Percentiles rank a stretch among this genome's conserved stretches.
phyloP scores from a whole-genome alignment of 2,329 filamentous ascomycete species.

The Periconia digitata region DNA sequence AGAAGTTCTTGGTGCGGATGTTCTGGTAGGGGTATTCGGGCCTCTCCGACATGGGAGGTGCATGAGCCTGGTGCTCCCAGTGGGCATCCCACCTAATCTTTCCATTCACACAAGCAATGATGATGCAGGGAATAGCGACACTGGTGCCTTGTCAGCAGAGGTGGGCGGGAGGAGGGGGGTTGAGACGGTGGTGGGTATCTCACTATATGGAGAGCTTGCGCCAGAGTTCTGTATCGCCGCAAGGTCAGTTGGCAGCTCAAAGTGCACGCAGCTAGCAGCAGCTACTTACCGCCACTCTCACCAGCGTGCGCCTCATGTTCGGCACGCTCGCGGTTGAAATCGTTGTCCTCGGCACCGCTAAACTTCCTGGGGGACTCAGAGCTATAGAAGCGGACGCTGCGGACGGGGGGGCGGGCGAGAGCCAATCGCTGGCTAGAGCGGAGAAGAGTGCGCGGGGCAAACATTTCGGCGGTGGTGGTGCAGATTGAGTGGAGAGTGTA shows the following conservation, averaged over 20 bases:
- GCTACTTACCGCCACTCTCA: constrained; percentile 72
- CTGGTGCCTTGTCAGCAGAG: constrained; percentile 52
- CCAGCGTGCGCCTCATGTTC: constrained; percentile 89
- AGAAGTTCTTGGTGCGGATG: constrained; percentile 93
- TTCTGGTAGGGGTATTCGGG: constrained; percentile 97
- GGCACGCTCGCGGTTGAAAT: constrained; percentile 88
- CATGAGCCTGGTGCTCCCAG: constrained; percentile 92
- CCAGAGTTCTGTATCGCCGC: constrained; percentile 72
- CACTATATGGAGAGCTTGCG: constrained; percentile 96
- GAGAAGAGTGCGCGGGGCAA: constrained; percentile 34
- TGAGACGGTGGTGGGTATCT: constrained; percentile 49
- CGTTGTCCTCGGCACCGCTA: constrained; percentile 72
- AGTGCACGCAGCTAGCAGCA: not conserved
- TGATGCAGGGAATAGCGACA: constrained; percentile 71
- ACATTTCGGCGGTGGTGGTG: constrained; percentile 28
- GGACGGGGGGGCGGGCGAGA: constrained; percentile 57
- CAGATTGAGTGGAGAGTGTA: constrained; percentile 25
- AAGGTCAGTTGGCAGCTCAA: not conserved
- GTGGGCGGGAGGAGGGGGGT: constrained; percentile 6
- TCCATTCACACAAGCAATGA: constrained; percentile 76
- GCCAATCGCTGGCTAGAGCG: constrained; percentile 60
- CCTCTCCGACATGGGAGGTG: constrained; percentile 85
- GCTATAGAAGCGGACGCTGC: constrained; percentile 70
- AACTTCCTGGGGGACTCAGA: constrained; percentile 61
- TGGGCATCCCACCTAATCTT: constrained; percentile 92